phyloP scores from a whole-genome alignment of 805 yeast genomes.

The Saccharomycopsis guyanensis region DNA sequence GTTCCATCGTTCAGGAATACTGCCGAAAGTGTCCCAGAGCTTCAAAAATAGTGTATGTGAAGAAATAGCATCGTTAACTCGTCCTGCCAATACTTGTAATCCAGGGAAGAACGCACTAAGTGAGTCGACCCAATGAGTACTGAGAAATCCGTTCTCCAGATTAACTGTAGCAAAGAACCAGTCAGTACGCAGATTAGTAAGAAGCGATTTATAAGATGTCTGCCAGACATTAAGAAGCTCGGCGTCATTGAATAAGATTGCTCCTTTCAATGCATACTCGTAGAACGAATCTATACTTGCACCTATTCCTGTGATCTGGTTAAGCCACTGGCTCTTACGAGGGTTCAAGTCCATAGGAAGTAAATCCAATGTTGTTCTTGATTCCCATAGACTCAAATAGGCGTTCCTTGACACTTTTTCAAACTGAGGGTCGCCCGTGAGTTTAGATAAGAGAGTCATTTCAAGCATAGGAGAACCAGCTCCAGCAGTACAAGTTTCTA shows the following conservation, averaged over 20 bases:
- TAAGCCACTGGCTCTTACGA: conserved; percentile 44
- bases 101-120: conserved; percentile 88
- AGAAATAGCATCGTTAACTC: conserved; percentile 53
- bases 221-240: conserved; percentile 49
- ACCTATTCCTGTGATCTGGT: conserved; percentile 69
- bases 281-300: conserved; percentile 89
- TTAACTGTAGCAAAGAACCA: conserved; percentile 55
- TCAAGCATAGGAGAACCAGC: conserved; percentile 80
- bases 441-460: conserved; percentile 61
- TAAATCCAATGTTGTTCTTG: conserved; percentile 52
- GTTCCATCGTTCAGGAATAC: conserved; percentile 87
- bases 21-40: conserved; percentile 72
- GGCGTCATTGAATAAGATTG: conserved; percentile 63
- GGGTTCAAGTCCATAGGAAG: conserved; percentile 77
- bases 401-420: conserved; percentile 55
- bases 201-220: conserved; percentile 49
- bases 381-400: conserved; percentile 63
- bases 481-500: conserved; percentile 82
- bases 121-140: conserved; percentile 73
- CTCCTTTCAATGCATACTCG: conserved; percentile 76
- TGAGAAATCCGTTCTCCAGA: conserved; percentile 39
- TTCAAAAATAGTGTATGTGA: conserved; percentile 60
- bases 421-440: conserved; percentile 69
- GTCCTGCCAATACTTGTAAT: conserved; percentile 70
- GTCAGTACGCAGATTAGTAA: conserved; percentile 38